phyloP scores from a whole-genome alignment of 257 asterid species.

The Forsythia suspensa region DNA sequence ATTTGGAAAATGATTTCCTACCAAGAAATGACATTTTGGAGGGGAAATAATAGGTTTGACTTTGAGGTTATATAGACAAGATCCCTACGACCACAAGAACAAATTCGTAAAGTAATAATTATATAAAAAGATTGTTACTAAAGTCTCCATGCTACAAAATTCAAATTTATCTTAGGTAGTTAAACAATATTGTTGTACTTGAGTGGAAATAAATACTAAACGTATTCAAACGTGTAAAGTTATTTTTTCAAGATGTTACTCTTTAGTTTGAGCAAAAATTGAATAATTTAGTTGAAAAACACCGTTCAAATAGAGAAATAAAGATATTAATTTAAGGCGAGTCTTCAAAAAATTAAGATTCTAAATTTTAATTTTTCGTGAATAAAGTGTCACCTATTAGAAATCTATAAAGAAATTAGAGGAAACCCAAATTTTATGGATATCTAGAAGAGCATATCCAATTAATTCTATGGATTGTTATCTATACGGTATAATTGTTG shows the following conservation, averaged over 20 bases:
- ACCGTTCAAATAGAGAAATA: too few relatives aligned
- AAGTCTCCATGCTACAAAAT: not conserved
- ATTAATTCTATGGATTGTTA: too few relatives aligned
- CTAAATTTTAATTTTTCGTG: not conserved
- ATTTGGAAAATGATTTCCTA: not conserved
- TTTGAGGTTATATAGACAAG: not conserved
- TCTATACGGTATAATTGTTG: too few relatives aligned
- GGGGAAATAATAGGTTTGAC: slow-evolving; percentile 28
- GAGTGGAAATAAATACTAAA: not conserved
- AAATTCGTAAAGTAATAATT: too few relatives aligned
- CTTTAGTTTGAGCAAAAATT: too few relatives aligned
- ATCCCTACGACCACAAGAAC: not conserved
- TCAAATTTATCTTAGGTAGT: slow-evolving; percentile 7
- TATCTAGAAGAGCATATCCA: too few relatives aligned
- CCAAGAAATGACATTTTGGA: not conserved
- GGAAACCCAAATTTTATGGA: not conserved
- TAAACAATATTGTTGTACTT: not conserved
- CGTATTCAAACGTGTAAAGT: too few relatives aligned
- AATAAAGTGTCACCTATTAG: not conserved
- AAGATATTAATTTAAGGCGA: not conserved
- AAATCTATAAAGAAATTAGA: too few relatives aligned
- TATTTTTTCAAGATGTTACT: too few relatives aligned
- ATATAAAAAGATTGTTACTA: not conserved
- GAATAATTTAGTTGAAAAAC: too few relatives aligned
- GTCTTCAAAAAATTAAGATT: not conserved